A percentile compares a stretch with the other conserved stretches of the same genome.
Evolutionary conservation across 371 early-diverging fungal species (phyloP).

Genomic region (Mortierella sp.): DNA sequence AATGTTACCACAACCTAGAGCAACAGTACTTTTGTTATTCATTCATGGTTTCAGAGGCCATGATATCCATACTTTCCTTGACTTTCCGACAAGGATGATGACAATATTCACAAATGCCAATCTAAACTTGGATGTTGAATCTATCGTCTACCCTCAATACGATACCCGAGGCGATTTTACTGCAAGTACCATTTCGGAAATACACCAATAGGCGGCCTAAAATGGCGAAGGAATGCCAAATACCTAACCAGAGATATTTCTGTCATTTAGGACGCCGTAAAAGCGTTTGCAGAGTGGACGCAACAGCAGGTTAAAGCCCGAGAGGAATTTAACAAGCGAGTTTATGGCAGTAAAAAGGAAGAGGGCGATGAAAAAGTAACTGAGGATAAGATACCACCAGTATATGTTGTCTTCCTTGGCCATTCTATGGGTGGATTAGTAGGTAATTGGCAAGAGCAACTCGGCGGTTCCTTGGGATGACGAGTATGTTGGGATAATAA

Average conservation of each 20-base stretch:
- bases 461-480: neutral
- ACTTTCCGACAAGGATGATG: slow-evolving; percentile 69
- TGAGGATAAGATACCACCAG: slow-evolving; percentile 36
- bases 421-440: slow-evolving; percentile 79
- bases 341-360: slow-evolving; percentile 20
- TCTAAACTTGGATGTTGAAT: slow-evolving; percentile 60
- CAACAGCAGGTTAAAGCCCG: slow-evolving; percentile 57
- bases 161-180: slow-evolving; percentile 65
- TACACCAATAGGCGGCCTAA: too few species aligned
- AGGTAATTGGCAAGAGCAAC: slow-evolving; percentile 52
- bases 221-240: neutral
- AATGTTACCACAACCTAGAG: slow-evolving; percentile 40
- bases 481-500: neutral
- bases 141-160: slow-evolving; percentile 69
- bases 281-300: slow-evolving; percentile 63
- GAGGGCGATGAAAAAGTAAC: slow-evolving; percentile 9
- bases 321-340: slow-evolving; percentile 35
- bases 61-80: slow-evolving; percentile 59
- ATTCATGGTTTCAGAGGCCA: slow-evolving; percentile 71
- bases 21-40: slow-evolving; percentile 63
- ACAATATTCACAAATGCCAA: slow-evolving; percentile 63
- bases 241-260: neutral
- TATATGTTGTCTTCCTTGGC: slow-evolving; percentile 58
- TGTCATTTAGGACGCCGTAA: slow-evolving; percentile 58
- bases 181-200: slow-evolving; percentile 9